phyloP scores from a whole-genome alignment of 345 rosid species.

The Lagerstroemia speciosa region DNA sequence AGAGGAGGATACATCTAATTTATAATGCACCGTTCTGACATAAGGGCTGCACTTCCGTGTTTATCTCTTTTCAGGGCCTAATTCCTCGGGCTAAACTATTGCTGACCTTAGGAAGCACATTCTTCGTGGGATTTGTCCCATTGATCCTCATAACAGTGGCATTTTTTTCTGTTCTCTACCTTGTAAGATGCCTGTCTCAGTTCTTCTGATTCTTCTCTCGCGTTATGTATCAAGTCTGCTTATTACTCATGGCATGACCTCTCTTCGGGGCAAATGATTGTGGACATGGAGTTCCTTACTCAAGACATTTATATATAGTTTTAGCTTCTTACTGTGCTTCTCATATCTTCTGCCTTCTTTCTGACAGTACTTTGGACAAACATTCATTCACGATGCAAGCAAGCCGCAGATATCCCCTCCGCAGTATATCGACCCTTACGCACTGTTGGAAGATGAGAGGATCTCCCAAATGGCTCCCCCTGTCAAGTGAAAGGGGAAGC shows the following conservation, averaged over 20 bases:
- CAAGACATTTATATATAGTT: no score
- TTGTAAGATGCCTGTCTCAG: constrained; percentile 41
- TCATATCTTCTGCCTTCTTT: constrained; percentile 3
- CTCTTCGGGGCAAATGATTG: neutral
- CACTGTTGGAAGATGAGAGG: constrained; percentile 74
- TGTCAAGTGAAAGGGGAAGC: constrained; percentile 32
- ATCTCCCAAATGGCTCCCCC: constrained; percentile 53
- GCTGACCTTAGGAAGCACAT: constrained; percentile 78
- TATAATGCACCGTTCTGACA: neutral
- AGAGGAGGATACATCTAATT: neutral
- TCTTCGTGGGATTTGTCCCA: constrained; percentile 85
- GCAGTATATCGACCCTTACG: constrained; percentile 54
- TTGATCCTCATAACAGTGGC: constrained; percentile 61
- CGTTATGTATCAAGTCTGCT: neutral
- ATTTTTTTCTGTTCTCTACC: constrained; percentile 61
- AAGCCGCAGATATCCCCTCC: constrained; percentile 36
- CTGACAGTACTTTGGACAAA: constrained; percentile 63
- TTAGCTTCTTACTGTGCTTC: neutral
- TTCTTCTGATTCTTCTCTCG: neutral
- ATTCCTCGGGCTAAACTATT: constrained; percentile 81
- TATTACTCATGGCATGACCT: neutral
- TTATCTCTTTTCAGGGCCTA: constrained; percentile 60
- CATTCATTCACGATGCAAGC: constrained; percentile 63
- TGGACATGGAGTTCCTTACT: neutral
- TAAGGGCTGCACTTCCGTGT: neutral